These are phyloP conservation scores for Coccinonectria pachysandricola DNA, from an alignment of 2,329 filamentous ascomycete species.

Conservation along the genomic window DNA sequence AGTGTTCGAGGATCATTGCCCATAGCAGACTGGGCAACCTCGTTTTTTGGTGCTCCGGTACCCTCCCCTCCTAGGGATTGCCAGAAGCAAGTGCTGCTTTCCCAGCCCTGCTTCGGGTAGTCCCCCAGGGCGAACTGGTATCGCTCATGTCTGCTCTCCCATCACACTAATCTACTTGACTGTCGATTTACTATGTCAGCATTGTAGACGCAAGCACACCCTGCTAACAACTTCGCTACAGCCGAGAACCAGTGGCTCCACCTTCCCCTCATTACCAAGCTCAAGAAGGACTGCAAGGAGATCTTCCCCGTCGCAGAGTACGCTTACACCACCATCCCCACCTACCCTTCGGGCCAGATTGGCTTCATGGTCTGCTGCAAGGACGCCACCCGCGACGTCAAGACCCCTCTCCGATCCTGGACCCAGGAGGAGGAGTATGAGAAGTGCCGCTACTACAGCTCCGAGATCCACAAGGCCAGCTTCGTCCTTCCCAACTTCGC, in stretches of 20 bases:
- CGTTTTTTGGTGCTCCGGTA: slow-evolving; percentile 17
- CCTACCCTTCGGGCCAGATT: slow-evolving; percentile 97
- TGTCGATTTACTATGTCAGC: no score
- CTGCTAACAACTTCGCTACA: slow-evolving; percentile 29
- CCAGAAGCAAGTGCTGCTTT: slow-evolving; percentile 31
- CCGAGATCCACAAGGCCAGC: slow-evolving; percentile 88
- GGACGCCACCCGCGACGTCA: slow-evolving; percentile 74
- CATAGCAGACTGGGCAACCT: slow-evolving; percentile 10
- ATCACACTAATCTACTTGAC: no score
- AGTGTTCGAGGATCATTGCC: slow-evolving; percentile 14
- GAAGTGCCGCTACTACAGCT: slow-evolving; percentile 94
- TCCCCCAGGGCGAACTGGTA: no score
- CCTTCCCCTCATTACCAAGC: slow-evolving; percentile 81
- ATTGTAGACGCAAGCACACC: no score
- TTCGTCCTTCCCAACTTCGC: slow-evolving; percentile 94
- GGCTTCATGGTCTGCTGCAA: slow-evolving; percentile 99
- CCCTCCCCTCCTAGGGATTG: slow-evolving; percentile 23
- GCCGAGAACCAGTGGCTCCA: slow-evolving; percentile 99
- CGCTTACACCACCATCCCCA: slow-evolving; percentile 98
- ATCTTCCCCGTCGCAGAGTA: slow-evolving; percentile 98
- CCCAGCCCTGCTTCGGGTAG: slow-evolving; percentile 27
- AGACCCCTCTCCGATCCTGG: slow-evolving; percentile 74
- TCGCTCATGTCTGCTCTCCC: no score
- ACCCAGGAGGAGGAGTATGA: slow-evolving; percentile 80
- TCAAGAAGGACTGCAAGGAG: slow-evolving; percentile 94